Evolutionary conservation across 2,329 filamentous ascomycete species (phyloP).

Genomic region (Mycosphaerella sp.): DNA sequence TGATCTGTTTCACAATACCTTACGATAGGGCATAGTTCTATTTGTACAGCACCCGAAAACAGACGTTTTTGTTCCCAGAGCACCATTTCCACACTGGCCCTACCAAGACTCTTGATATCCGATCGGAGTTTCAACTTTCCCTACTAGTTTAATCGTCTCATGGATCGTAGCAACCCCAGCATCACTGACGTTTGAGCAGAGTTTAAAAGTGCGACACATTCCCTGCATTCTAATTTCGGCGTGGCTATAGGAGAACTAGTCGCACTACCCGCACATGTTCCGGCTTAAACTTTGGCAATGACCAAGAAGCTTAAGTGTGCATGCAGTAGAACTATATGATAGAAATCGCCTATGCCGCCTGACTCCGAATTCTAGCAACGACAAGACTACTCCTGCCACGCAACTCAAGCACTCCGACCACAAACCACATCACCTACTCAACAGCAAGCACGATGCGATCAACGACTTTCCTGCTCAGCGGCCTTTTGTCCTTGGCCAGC

Average conservation of each 20-base stretch:
- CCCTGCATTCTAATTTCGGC: constrained; percentile 4
- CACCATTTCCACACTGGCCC: too few relatives aligned
- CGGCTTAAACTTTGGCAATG: background rate
- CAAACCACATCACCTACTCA: too few relatives aligned
- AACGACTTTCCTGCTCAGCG: constrained; percentile 1
- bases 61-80: too few relatives aligned
- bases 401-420: background rate
- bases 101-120: too few relatives aligned
- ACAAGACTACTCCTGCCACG: background rate
- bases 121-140: too few relatives aligned
- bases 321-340: background rate
- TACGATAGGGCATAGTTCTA: too few relatives aligned
- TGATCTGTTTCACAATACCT: too few relatives aligned
- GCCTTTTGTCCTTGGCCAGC: constrained; percentile 1
- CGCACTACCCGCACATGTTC: background rate
- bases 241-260: background rate
- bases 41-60: too few relatives aligned
- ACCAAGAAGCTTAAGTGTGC: background rate
- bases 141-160: background rate
- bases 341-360: background rate
- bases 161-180: too few relatives aligned
- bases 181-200: background rate
- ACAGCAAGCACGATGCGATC: constrained; percentile 3
- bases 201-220: constrained; percentile 3
- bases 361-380: background rate